phyloP scores from a whole-genome alignment of 345 rosid species.

The Linum trigynum region DNA sequence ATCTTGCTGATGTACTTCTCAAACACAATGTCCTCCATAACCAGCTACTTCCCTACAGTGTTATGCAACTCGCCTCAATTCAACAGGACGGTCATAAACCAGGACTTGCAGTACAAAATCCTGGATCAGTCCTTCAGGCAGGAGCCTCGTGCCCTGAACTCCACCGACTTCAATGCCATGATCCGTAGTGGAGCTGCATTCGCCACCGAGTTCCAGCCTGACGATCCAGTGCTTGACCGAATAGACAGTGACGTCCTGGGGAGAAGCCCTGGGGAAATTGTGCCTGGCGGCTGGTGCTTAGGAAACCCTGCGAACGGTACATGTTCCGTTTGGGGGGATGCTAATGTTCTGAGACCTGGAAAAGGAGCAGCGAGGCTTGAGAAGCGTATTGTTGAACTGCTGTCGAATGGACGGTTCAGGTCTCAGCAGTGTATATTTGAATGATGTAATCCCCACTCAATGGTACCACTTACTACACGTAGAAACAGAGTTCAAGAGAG shows the following conservation, averaged over 20 bases:
- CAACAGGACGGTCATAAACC: slow-evolving; percentile 55
- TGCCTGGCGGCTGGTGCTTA: slow-evolving; percentile 95
- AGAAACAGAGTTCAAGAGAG: neutral
- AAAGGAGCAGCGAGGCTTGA: slow-evolving; percentile 73
- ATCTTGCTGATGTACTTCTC: slow-evolving; percentile 83
- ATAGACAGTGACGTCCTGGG: slow-evolving; percentile 65
- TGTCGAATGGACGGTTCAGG: slow-evolving; percentile 43
- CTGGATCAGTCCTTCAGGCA: slow-evolving; percentile 33
- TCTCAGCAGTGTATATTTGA: slow-evolving; percentile 51
- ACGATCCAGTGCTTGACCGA: slow-evolving; percentile 55
- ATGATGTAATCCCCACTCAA: slow-evolving; percentile 14
- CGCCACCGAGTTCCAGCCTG: slow-evolving; percentile 42
- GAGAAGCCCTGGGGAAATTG: slow-evolving; percentile 43
- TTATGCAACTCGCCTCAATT: slow-evolving; percentile 63
- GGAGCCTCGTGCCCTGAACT: slow-evolving; percentile 35
- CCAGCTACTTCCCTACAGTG: slow-evolving; percentile 72
- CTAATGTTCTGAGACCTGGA: slow-evolving; percentile 73
- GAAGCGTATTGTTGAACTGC: slow-evolving; percentile 39
- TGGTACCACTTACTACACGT: neutral
- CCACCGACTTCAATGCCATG: slow-evolving; percentile 55
- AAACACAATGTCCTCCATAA: slow-evolving; percentile 59
- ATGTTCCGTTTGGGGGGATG: slow-evolving; percentile 82
- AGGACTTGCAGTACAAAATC: slow-evolving; percentile 53
- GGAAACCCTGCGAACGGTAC: slow-evolving; percentile 44
- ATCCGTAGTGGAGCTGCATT: slow-evolving; percentile 77